Percentiles rank a stretch among this genome's conserved stretches.
Conservation (phyloP, 225 moss, liverwort and hornwort species). For the Straminergon stramineum region DNA sequence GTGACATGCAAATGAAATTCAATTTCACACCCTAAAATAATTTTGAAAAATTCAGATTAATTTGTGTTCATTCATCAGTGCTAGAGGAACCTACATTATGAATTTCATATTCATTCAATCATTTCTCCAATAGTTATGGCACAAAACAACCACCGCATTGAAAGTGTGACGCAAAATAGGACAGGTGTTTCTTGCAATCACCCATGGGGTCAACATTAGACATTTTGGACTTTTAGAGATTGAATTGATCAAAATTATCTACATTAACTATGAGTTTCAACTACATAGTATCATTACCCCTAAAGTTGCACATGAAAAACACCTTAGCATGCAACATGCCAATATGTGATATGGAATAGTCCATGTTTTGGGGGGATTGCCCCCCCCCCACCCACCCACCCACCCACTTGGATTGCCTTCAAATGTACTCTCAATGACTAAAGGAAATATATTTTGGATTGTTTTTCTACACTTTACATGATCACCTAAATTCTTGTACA, state of each 20-base stretch:
- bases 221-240: background rate
- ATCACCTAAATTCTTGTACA: background rate
- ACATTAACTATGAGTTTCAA: background rate
- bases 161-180: too few relatives aligned
- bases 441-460: background rate
- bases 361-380: background rate
- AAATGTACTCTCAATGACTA: rapidly evolving
- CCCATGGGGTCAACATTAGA: background rate
- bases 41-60: too few relatives aligned
- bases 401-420: background rate
- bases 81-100: too few relatives aligned
- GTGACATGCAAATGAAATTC: too few relatives aligned
- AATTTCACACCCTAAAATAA: too few relatives aligned
- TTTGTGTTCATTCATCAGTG: too few relatives aligned
- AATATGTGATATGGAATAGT: background rate
- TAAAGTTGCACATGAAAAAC: background rate
- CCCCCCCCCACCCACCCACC: too few relatives aligned
- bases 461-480: background rate
- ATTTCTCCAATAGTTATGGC: too few relatives aligned
- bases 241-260: background rate
- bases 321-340: background rate
- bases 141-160: too few relatives aligned
- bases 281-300: background rate
- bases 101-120: too few relatives aligned
- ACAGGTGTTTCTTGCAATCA: too few relatives aligned